Base-by-base conservation (phyloP, 208 protist species). In the Leptomonas seymouri region DNA sequence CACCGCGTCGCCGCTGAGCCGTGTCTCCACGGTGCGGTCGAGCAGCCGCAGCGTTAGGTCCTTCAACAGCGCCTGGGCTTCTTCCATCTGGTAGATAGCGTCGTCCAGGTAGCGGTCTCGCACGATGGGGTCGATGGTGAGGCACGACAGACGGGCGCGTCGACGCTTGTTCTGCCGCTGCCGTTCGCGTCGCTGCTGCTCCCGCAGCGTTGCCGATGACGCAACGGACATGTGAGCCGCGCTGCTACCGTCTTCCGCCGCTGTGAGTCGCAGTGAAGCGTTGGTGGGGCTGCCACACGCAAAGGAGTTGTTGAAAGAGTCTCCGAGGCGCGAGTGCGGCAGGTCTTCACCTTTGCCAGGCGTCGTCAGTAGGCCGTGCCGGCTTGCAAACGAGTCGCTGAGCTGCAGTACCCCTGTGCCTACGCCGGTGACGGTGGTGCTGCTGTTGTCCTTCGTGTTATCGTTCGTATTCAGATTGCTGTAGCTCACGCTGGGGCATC, bases 31-130 rank as follows among this genome's bases (percentile, higher is more conserved):
- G 34, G 70, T 59, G 49, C 89, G 86, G 49, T 87, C 61, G 1
- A 96, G 80, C 46, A 96, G 76, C 45, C 51, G 58, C 53, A 81
- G 45, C 55, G 93, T 86, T 18, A 96, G 71, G 36, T 93, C 86
- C 18, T 76, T 44, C 34, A 96, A 76, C 20, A 93, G 74, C 23
- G 71, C 66, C 46, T 73, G 78, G 34, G 87, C 91, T 50, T 94
- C 89, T 15, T 66, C 61, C 60, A 93, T 69, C 56, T 93, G 80
- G 34, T 64, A 48, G 28, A 78, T 23, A 28, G 87, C 80, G 53
- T 72, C 58, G 0, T 48, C 27, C 46, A 86, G 30, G 57, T 85
- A 93, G 20, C 67, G 39, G 27, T 85, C 81, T 7, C 73, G 65
- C 0, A 76, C 71, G 12, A 65, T 75, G 0, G 65, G 36, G 46